These are phyloP conservation scores for Carpinus viminea DNA, from an alignment of 306 rosid species.

Conservation along the genomic window DNA sequence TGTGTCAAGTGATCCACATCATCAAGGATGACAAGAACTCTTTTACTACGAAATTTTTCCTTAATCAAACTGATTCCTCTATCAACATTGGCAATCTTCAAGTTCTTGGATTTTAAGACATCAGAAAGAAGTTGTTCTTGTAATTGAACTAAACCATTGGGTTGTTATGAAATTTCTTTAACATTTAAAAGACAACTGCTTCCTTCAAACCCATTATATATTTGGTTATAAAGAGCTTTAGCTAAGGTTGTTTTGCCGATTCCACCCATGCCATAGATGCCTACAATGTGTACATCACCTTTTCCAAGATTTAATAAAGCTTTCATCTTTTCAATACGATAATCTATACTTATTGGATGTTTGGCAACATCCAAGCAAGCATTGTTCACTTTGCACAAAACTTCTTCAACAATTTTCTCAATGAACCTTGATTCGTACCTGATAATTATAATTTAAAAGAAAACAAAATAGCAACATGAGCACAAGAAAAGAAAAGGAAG, in stretches of 20 bases:
- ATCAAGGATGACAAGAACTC: slow-evolving; percentile 21
- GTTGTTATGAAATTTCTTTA: background rate
- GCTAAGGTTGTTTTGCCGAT: slow-evolving; percentile 29
- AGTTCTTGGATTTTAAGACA: background rate
- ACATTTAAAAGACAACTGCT: slow-evolving; percentile 13
- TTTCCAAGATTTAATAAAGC: background rate
- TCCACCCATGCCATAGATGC: slow-evolving; percentile 36
- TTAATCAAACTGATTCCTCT: slow-evolving; percentile 3
- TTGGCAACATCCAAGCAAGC: slow-evolving; percentile 7
- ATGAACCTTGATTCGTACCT: too few relatives aligned
- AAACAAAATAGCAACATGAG: too few relatives aligned
- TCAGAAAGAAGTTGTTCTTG: slow-evolving; percentile 30
- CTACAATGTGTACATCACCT: background rate
- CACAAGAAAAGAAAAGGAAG: too few relatives aligned
- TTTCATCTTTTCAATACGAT: background rate
- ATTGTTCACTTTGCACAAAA: background rate
- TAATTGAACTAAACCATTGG: background rate
- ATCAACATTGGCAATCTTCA: background rate
- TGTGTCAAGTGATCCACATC: slow-evolving; percentile 14
- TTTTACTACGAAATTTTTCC: background rate
- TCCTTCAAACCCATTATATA: background rate
- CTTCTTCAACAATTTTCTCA: too few relatives aligned
- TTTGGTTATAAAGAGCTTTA: slow-evolving; percentile 23
- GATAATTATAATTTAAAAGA: too few relatives aligned
- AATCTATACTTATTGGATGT: slow-evolving; percentile 15